Evolutionary conservation across 2,329 filamentous ascomycete species (phyloP).

Genomic region (Fusarium sp.): DNA sequence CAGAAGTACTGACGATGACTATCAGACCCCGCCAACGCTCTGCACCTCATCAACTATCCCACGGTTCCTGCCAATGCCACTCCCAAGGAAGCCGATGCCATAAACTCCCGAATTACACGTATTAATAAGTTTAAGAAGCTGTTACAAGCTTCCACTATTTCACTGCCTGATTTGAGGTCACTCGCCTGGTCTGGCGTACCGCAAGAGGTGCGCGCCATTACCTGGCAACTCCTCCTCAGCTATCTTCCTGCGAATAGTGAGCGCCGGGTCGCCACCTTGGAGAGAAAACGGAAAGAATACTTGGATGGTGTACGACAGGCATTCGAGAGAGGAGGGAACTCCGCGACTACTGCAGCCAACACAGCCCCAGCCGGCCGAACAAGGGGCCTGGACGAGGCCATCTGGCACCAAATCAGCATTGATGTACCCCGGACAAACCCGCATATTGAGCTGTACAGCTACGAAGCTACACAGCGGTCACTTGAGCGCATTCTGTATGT

Average conservation of each 20-base stretch:
- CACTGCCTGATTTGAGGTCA: constrained; percentile 81
- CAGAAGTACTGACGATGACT: constrained; percentile 22
- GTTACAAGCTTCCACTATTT: constrained; percentile 89
- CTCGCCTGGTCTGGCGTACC: constrained; percentile 95
- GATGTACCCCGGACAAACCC: constrained; percentile 97
- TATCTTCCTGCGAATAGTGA: constrained; percentile 98
- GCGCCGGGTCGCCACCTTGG: constrained; percentile 85
- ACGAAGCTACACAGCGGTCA: constrained; percentile 94
- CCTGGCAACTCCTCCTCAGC: constrained; percentile 95
- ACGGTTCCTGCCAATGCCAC: constrained; percentile 76
- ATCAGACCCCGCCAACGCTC: constrained; percentile 83
- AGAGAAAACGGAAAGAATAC: constrained; percentile 96
- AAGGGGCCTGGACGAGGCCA: constrained; percentile 88
- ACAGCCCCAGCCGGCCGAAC: constrained; percentile 54
- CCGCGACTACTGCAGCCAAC: constrained; percentile 55
- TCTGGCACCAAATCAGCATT: constrained; percentile 99
- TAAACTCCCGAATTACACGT: constrained; percentile 86
- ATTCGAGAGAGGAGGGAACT: constrained; percentile 71
- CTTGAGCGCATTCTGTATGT: constrained; percentile 95
- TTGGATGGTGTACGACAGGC: constrained; percentile 85
- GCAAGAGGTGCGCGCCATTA: constrained; percentile 95
- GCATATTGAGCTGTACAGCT: constrained; percentile 92
- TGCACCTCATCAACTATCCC: constrained; percentile 93
- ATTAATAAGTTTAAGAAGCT: constrained; percentile 99
- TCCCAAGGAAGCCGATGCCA: constrained; percentile 84